Evolutionary conservation across 805 yeast species (phyloP), one percentile per base, ranked within the genome.

Genomic region (Saccharomycopsis schoenii): DNA sequence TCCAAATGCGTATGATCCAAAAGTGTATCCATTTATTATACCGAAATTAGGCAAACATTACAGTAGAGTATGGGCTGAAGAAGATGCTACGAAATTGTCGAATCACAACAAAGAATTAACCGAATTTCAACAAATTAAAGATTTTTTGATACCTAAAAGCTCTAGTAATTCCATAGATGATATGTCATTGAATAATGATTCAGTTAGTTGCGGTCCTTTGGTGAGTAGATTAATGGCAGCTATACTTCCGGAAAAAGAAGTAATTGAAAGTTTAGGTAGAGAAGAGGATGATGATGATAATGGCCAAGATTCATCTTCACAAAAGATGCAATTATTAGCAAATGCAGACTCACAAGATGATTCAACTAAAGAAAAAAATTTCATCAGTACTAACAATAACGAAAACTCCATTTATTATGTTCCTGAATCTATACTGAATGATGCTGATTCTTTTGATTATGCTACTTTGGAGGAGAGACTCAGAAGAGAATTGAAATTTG

Each of bases 41-140:
- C 98, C 99, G 1, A 88, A 87, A 54, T 71, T 94, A 51, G 98
- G 99, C 0, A 88, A 86, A 4, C 75, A 83, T 29, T 94, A 93
- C 69, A 83, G 86, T 1, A 91, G 89, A 52, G 79, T 83, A 4
- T 94, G 99, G 98, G 81, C 85, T 14, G 88, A 86, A 58, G 96
- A 91, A 68, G 97, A 89, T 71, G 68, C 76, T 42, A 17, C 56
- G 9, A 52, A 52, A 15, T 17, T 29, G 21, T 77, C 64, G 69
- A 81, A 69, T 58, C 77, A 40, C 62, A 72, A 40, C 80, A 80
- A 58, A 73, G 80, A 59, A 68, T 76, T 52, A 2, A 29, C 56
- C 8, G 56, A 29, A 52, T 29, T 36, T 6, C 56, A 52, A 36
- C 56, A 52, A 39, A 56, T 63, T 15, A 61, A 61, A 52, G 61